Evolutionary conservation across 1,284 basidiomycete genomes (phyloP), one percentile per base, ranked within the genome.

Genomic region (Sanguinoderma infundibulare): DNA sequence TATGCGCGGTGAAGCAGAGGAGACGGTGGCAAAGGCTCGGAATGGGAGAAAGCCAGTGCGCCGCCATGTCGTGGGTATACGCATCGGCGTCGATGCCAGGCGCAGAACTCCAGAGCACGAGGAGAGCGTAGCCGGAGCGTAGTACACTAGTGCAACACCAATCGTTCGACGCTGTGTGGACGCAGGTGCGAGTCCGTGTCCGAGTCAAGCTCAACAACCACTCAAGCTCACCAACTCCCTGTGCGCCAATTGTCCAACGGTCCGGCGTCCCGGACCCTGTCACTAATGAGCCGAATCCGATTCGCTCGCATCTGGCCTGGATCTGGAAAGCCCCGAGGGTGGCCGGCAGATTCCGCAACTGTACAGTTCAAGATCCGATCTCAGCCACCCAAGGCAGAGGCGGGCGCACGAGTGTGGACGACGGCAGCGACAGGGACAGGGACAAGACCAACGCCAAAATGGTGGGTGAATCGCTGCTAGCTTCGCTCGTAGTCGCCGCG

Each of bases 1-100:
- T n/a, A 75, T 68, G 24, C 72, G 72, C 12, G 67, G 66, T 44
- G 65, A 53, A 24, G 10, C 20, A 54, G 71, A 59, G 8, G 70
- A 57, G 26, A 72, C 65, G 0, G 81, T 79, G 9, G 81, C 79
- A 53, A 82, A 72, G 53, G 66, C 62, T 55, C 80, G 72, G 28
- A 60, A 36, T 7, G n/a, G 9, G 22, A 39, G n/a, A 28, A 56
- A 22, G 39, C 26, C 17, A 14, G 36, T 28, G 30, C 36, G 28
- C 4, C 47, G 22, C 55, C 57, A 60, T 46, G 26, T 17, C 20
- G 56, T 22, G 24, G 59, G 55, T 34, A 64, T 35, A 40, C 63
- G 63, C 63, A 64, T 64, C 36, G 34, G 53, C 53, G 53, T 32
- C 17, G 28, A 24, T 36, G n/a, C 51, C 35, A 42, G 36, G 20